A percentile compares a stretch with the other conserved stretches of the same genome.
Conservation (phyloP, 345 rosid genomes). For the Salix purpurea region DNA sequence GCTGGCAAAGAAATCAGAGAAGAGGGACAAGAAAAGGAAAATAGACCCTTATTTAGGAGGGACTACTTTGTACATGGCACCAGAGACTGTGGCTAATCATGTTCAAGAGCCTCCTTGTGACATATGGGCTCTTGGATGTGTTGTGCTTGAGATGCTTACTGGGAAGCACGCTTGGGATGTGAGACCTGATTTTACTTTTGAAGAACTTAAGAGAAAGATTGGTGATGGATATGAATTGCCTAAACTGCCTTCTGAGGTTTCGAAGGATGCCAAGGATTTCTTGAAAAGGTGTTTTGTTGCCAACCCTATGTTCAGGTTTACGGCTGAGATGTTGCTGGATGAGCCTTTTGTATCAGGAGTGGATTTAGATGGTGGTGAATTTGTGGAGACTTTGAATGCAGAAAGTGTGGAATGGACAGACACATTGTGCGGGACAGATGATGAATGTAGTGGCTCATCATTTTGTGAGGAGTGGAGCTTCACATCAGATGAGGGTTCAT, state of each 20-base stretch:
- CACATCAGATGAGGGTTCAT: slow-evolving; percentile 8
- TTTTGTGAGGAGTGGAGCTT: neutral
- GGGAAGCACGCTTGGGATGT: slow-evolving; percentile 60
- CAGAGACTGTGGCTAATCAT: slow-evolving; percentile 57
- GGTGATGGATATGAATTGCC: slow-evolving; percentile 58
- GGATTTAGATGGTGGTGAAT: neutral
- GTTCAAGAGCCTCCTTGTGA: slow-evolving; percentile 69
- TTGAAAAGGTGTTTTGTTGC: slow-evolving; percentile 53
- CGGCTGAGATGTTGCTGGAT: slow-evolving; percentile 66
- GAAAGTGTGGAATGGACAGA: neutral
- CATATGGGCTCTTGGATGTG: slow-evolving; percentile 86
- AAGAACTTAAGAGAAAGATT: slow-evolving; percentile 47
- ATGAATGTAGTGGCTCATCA: neutral
- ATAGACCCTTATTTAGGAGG: slow-evolving; percentile 44
- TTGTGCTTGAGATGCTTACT: slow-evolving; percentile 66
- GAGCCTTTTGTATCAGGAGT: slow-evolving; percentile 58
- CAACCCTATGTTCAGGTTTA: slow-evolving; percentile 56
- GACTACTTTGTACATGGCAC: slow-evolving; percentile 74
- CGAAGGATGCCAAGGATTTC: slow-evolving; percentile 71
- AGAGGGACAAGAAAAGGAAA: slow-evolving; percentile 2
- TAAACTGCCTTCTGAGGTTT: slow-evolving; percentile 46
- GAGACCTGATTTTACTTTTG: slow-evolving; percentile 25
- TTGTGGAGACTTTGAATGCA: slow-evolving; percentile 5
- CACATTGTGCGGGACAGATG: neutral
- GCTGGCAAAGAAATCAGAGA: slow-evolving; percentile 45